Percentiles rank a stretch among this genome's conserved stretches.
These are phyloP conservation scores for Platanus orientalis DNA, from an alignment of 164 flowering plant species.

Conservation along the genomic window DNA sequence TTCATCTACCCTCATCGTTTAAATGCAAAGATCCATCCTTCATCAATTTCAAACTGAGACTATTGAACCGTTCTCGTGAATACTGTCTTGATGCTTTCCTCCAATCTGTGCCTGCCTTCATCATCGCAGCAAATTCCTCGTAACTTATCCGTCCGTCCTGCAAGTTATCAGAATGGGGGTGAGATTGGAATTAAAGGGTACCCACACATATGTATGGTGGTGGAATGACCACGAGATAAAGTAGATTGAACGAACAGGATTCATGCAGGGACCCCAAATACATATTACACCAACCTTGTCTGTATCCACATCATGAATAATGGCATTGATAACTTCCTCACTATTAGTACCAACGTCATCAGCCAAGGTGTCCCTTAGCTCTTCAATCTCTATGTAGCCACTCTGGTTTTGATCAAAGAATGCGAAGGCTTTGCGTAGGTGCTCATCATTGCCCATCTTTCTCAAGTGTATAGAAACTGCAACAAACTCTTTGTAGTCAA, in stretches of 20 bases:
- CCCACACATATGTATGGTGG: no score
- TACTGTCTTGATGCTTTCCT: constrained; percentile 86
- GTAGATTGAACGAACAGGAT: no score
- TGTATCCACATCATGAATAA: neutral
- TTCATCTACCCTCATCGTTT: constrained; percentile 30
- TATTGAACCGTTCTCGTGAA: constrained; percentile 73
- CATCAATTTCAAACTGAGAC: constrained; percentile 60
- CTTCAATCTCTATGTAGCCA: no score
- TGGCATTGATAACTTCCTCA: constrained; percentile 25
- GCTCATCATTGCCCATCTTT: constrained; percentile 63
- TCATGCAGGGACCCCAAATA: no score
- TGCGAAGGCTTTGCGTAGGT: constrained; percentile 60
- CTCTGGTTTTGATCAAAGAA: constrained; percentile 51
- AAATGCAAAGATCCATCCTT: constrained; percentile 57
- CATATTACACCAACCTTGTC: no score
- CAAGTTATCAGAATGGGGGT: constrained; percentile 7
- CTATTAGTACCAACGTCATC: constrained; percentile 38
- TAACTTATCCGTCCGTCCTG: constrained; percentile 88
- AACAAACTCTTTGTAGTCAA: constrained; percentile 78
- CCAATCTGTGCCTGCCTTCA: constrained; percentile 95
- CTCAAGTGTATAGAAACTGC: constrained; percentile 58
- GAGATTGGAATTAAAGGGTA: neutral
- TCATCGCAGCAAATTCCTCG: constrained; percentile 76
- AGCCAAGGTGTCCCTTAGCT: constrained; percentile 44
- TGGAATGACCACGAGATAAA: no score